Conservation (phyloP, 1,284 basidiomycete species). For the Mrakiaceae sp. region DNA sequence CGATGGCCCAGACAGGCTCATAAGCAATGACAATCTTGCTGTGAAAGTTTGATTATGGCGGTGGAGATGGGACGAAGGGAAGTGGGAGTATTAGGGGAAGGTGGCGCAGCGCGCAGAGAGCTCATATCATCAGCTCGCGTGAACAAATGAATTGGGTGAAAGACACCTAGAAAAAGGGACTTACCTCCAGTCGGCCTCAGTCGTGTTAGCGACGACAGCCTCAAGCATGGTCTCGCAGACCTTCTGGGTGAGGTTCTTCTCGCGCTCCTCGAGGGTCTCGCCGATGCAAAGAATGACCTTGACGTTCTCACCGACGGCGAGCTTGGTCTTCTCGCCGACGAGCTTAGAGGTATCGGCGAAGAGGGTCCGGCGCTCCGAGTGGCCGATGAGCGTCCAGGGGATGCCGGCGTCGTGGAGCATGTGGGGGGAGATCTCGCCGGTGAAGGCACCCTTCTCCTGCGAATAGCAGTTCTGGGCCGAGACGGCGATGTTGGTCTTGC, state of each 20-base stretch:
- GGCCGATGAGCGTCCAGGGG: constrained; percentile 91
- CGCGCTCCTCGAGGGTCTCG: constrained; percentile 84
- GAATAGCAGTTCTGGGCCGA: constrained; percentile 87
- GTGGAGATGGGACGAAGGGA: neutral
- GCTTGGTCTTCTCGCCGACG: constrained; percentile 75
- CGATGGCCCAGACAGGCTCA: constrained; percentile 83
- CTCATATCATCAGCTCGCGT: too few species aligned
- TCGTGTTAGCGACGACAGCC: constrained; percentile 55
- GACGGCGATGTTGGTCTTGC: constrained; percentile 85
- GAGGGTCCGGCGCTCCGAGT: constrained; percentile 88
- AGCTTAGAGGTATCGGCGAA: constrained; percentile 79
- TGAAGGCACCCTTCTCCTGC: constrained; percentile 81
- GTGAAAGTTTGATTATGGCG: neutral
- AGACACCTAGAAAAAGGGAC: constrained; percentile 22
- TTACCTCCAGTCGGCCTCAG: constrained; percentile 67
- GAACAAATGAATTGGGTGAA: neutral
- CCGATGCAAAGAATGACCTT: constrained; percentile 93
- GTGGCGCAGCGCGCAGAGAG: too few species aligned
- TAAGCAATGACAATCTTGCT: constrained; percentile 86
- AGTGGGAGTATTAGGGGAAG: too few species aligned
- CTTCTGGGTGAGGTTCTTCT: constrained; percentile 61
- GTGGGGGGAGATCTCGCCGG: constrained; percentile 78
- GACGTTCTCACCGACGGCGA: constrained; percentile 61
- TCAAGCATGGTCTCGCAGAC: constrained; percentile 77
- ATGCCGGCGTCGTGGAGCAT: constrained; percentile 78